These are phyloP conservation scores for Gautieria morchelliformis DNA, from an alignment of 768 basidiomycete genomes.

Conservation along the genomic window DNA sequence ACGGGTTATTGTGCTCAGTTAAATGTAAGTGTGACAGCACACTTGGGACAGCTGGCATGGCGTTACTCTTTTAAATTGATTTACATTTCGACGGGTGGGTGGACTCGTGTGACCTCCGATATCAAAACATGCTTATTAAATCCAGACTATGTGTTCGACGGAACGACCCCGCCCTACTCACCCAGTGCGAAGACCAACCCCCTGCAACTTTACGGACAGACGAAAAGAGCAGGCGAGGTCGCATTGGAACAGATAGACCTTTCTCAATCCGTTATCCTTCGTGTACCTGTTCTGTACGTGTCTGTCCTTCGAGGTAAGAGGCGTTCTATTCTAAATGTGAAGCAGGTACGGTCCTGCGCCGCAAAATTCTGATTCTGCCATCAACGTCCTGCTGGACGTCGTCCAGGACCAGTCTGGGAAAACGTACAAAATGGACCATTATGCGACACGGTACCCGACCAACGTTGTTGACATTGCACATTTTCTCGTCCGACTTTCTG, in stretches of 20 bases:
- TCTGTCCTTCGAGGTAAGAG: not conserved
- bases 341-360: constrained; percentile 78
- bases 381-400: constrained; percentile 83
- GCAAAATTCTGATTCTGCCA: constrained; percentile 78
- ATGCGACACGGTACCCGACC: constrained; percentile 86
- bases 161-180: constrained; percentile 82
- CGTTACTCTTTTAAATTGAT: constrained; percentile 59
- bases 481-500: constrained; percentile 68
- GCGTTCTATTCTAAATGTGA: not conserved
- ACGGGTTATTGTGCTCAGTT: constrained; percentile 36
- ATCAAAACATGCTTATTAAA: not conserved
- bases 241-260: constrained; percentile 54
- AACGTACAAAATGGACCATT: constrained; percentile 92
- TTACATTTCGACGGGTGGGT: constrained; percentile 82
- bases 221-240: constrained; percentile 81
- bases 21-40: constrained; percentile 67
- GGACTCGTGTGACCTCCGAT: not conserved
- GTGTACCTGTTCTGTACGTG: constrained; percentile 82
- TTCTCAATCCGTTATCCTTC: constrained; percentile 57
- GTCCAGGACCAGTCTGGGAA: constrained; percentile 83
- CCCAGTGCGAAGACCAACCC: constrained; percentile 70
- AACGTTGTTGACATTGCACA: constrained; percentile 80
- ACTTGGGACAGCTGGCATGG: constrained; percentile 59
- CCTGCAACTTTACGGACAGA: constrained; percentile 78
- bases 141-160: constrained; percentile 92